Evolutionary conservation across 2,329 filamentous ascomycete species (phyloP).

Genomic region (Neocucurbitaria cava): DNA sequence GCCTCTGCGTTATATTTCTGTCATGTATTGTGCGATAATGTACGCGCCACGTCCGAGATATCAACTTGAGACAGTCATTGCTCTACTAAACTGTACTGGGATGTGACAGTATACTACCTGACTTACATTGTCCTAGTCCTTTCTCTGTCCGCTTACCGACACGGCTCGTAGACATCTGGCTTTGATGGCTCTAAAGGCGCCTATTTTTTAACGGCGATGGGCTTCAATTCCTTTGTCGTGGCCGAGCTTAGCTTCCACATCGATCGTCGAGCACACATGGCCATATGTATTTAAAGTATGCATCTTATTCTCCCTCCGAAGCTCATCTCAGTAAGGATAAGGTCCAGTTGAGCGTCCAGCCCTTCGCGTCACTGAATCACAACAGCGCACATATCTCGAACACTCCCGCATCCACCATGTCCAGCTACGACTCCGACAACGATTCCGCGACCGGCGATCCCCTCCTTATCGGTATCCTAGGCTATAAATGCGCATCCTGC

Average conservation of each 20-base stretch:
- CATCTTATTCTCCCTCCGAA: not conserved
- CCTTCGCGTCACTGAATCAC: not conserved
- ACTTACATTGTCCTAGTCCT: too few species aligned
- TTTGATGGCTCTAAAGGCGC: not conserved
- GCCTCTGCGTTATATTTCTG: too few species aligned
- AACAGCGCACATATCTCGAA: not conserved
- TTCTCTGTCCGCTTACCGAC: not conserved
- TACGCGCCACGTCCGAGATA: too few species aligned
- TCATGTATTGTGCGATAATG: too few species aligned
- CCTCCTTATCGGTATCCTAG: not conserved
- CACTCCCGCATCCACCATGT: not conserved
- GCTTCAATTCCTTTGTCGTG: not conserved
- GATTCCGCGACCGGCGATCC: not conserved
- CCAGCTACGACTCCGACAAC: not conserved
- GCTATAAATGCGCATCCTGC: conserved; percentile 10
- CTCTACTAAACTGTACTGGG: too few species aligned
- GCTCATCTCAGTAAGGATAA: not conserved
- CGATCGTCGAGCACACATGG: not conserved
- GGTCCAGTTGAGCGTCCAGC: not conserved
- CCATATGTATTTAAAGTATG: not conserved
- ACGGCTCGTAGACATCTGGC: not conserved
- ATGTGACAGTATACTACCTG: too few species aligned
- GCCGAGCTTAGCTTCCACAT: not conserved
- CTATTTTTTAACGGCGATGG: not conserved
- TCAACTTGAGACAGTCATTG: too few species aligned